These are phyloP conservation scores for Bromus sterilis DNA, from an alignment of 176 grass and related monocot genomes.

Conservation along the genomic window DNA sequence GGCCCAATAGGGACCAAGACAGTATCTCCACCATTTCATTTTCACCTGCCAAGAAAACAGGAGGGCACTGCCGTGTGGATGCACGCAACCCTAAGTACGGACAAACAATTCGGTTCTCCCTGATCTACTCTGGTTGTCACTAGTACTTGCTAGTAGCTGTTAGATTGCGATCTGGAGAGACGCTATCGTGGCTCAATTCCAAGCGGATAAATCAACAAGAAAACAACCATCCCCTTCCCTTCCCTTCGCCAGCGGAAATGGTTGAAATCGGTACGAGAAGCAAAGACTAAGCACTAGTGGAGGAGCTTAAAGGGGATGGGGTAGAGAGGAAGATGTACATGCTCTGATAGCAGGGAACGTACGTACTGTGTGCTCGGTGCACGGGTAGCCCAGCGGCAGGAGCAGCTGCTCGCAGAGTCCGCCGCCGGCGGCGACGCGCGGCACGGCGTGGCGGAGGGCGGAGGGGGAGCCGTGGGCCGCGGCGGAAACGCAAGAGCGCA, in stretches of 20 bases:
- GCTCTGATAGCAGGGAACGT: neutral
- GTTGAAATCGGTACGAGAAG: neutral
- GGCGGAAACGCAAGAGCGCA: neutral
- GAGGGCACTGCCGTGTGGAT: neutral
- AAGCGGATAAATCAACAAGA: neutral
- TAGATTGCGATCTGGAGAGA: neutral
- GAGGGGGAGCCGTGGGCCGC: neutral
- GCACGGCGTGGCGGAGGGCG: constrained; percentile 18
- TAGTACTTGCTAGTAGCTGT: neutral
- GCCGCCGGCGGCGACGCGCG: neutral
- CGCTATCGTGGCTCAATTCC: neutral
- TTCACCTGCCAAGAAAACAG: neutral
- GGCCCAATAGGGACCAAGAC: neutral
- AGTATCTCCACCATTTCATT: neutral
- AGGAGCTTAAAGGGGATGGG: neutral
- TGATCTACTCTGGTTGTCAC: neutral
- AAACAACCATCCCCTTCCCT: neutral
- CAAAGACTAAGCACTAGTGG: neutral
- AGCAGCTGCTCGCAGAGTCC: constrained; percentile 71
- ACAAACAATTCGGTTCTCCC: neutral
- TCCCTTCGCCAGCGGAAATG: neutral
- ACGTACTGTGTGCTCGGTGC: constrained; percentile 73
- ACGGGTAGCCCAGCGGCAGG: constrained; percentile 61
- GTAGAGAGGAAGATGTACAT: neutral
- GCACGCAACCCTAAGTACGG: neutral